Conservation (phyloP, 23 red algal species). For the Gracilaria domingensis region DNA sequence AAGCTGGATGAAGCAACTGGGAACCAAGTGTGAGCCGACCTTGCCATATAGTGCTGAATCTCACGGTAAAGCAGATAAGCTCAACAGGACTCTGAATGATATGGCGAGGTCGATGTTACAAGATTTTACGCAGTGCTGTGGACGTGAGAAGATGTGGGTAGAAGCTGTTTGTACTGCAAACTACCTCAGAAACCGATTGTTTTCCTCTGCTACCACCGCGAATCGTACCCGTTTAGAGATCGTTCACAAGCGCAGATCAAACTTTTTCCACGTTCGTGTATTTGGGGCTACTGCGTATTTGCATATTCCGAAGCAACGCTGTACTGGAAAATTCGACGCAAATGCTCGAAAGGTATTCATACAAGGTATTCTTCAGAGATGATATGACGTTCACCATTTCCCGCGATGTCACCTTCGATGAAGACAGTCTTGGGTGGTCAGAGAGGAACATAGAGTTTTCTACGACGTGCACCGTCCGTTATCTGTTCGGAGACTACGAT, state of each 20-base stretch:
- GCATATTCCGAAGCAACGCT: constrained; percentile 15
- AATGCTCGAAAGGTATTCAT: constrained; percentile 7
- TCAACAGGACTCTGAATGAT: constrained; percentile 31
- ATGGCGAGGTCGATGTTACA: background rate
- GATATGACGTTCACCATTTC: background rate
- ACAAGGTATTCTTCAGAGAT: background rate
- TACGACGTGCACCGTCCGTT: too few species aligned
- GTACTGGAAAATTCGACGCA: constrained; percentile 36
- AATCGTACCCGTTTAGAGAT: constrained; percentile 6
- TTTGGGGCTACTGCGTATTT: constrained; percentile 39
- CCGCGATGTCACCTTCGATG: background rate
- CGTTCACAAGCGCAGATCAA: background rate
- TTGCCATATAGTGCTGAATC: constrained; percentile 26
- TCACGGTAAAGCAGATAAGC: constrained; percentile 11
- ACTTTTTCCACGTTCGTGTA: constrained; percentile 16
- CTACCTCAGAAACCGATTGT: constrained; percentile 1
- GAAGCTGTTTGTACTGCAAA: constrained; percentile 26
- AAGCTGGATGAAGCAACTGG: constrained; percentile 16
- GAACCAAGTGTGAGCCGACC: constrained; percentile 3
- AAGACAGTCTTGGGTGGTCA: background rate
- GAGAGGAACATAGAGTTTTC: too few species aligned
- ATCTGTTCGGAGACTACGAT: too few species aligned
- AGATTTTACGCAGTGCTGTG: background rate
- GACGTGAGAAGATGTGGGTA: background rate
- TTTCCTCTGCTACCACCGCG: background rate